Evolutionary conservation across 208 protist species (phyloP).

Genomic region (Ichthyophonus hoferi): DNA sequence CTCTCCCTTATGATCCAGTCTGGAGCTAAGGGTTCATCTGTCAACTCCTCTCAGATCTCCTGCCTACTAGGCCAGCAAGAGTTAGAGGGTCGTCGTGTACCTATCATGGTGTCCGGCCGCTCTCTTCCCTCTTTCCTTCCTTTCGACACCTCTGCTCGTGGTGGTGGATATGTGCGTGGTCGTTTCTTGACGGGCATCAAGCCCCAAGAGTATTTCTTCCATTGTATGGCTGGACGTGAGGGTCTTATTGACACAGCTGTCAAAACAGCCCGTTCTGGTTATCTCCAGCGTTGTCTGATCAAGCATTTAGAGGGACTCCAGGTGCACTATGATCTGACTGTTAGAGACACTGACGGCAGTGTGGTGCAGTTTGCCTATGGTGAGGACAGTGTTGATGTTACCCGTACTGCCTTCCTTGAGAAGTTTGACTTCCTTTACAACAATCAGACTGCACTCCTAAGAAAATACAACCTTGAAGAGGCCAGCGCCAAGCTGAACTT

Average conservation of each 20-base stretch:
- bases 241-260: conserved; percentile 99
- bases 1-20: conserved; percentile 95
- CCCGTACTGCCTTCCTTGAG: conserved; percentile 79
- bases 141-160: conserved; percentile 61
- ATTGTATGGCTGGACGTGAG: conserved; percentile 88
- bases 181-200: conserved; percentile 98
- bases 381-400: conserved; percentile 93
- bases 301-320: conserved; percentile 66
- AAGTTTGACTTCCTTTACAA: conserved; percentile 77
- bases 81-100: conserved; percentile 93
- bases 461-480: conserved; percentile 7
- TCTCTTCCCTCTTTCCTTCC: conserved; percentile 76
- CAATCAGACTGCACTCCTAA: conserved; percentile 50
- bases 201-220: conserved; percentile 70
- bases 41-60: conserved; percentile 97
- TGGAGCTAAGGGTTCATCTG: conserved; percentile 94
- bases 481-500: background rate
- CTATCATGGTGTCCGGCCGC: conserved; percentile 89
- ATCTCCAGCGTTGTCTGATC: conserved; percentile 81
- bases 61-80: conserved; percentile 89
- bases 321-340: conserved; percentile 87
- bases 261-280: conserved; percentile 98
- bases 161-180: conserved; percentile 69
- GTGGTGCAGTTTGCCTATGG: conserved; percentile 80
- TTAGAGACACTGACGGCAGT: conserved; percentile 84